Evolutionary conservation across 1,139 yeast species (phyloP).

Genomic region (Geotrichum restrictum): DNA sequence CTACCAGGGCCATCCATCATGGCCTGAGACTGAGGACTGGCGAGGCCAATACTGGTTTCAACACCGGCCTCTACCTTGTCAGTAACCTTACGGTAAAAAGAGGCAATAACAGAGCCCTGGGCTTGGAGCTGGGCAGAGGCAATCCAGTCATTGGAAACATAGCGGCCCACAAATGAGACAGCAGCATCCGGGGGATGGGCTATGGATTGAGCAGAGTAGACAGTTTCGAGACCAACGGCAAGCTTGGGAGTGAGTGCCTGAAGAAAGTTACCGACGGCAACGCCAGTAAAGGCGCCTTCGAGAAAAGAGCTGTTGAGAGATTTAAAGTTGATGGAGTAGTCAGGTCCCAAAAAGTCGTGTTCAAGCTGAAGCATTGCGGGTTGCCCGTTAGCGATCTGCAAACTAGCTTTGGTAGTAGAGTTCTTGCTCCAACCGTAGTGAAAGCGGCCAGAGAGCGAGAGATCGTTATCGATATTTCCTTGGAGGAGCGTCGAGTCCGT

Average conservation of each 20-base stretch:
- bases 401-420: slow-evolving; percentile 76
- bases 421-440: slow-evolving; percentile 88
- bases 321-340: slow-evolving; percentile 84
- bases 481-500: slow-evolving; percentile 82
- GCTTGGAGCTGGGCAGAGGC: slow-evolving; percentile 93
- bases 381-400: slow-evolving; percentile 85
- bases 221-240: slow-evolving; percentile 88
- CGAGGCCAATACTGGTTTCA: slow-evolving; percentile 78
- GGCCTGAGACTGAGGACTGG: slow-evolving; percentile 55
- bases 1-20: slow-evolving; percentile 77
- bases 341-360: slow-evolving; percentile 90
- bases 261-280: slow-evolving; percentile 83
- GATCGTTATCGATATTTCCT: slow-evolving; percentile 87
- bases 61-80: slow-evolving; percentile 95
- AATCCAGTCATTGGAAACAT: slow-evolving; percentile 83
- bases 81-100: slow-evolving; percentile 91
- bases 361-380: slow-evolving; percentile 94
- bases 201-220: slow-evolving; percentile 76
- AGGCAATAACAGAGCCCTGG: slow-evolving; percentile 81
- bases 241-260: slow-evolving; percentile 83
- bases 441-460: slow-evolving; percentile 80
- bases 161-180: slow-evolving; percentile 86
- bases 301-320: slow-evolving; percentile 82
- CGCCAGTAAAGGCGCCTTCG: slow-evolving; percentile 78
- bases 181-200: slow-evolving; percentile 87